Evolutionary conservation across 306 rosid genomes (phyloP), one percentile per base, ranked within the genome.

Genomic region (Alnus glutinosa): DNA sequence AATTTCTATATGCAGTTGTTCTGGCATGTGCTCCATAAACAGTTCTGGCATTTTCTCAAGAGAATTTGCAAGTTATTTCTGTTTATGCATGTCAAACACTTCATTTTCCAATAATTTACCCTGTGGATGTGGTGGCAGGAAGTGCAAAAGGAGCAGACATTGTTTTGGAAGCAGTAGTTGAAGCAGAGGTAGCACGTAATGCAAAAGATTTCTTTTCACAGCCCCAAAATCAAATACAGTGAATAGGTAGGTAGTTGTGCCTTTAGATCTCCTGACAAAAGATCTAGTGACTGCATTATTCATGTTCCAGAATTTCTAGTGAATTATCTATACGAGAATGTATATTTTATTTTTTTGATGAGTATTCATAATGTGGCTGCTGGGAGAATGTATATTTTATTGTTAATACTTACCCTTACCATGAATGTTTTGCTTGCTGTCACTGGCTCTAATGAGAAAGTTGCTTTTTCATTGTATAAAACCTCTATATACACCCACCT

Each of bases 151-250:
- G 97, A 81, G 90, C 94, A 44, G 94, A 92, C 80, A 69, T 90
- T 79, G 85, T 94, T 62, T 86, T 88, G 78, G 97, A 92, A 87
- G 98, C 97, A 52, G 76, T 91, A 49, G 55, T 92, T 83, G 97
- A 92, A 89, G 92, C 98, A 84, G 97, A 92, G 80, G 93, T 94
- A 55, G 97, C 97, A 68, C 90, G 59, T 73, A 92, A 77, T 2
- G 96, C 97, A 78, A 92, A 95, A 85, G 90, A 92, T 57, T 92
- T 92, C 89, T 89, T 92, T 87, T 90, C 93, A 18, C 88, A 82
- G 57, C 95, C 92, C 64, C 87, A 88, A 82, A 92, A 79, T 75
- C 89, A 91, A 83, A 75, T 78, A 70, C 23, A 67, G 12, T 42
- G 72, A 67, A 44, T 42, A 42, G 49, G 37, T 18, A 1, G 50